Base-by-base conservation (phyloP, 179 eudicot species). In the Vitellaria paradoxa region DNA sequence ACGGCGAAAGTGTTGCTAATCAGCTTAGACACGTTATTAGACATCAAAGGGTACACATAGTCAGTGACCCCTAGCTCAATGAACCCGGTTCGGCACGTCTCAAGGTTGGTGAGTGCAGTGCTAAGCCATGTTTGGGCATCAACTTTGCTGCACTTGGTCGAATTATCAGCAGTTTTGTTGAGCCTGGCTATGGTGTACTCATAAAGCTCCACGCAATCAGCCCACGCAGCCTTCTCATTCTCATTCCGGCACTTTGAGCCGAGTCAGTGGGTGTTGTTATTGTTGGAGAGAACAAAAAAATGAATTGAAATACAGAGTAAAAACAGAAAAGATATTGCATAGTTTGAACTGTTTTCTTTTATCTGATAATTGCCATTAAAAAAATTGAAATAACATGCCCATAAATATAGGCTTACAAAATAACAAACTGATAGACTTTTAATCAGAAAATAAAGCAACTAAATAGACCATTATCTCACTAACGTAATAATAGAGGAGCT, bases 91-190 rank as follows among this genome's bases (percentile, higher is more conserved):
- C 47, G 77, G 79, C 97, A 90, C n/a, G 93, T 89, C 76, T 89
- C 87, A 50, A 84, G 82, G 66, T 85, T 81, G 52, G 94, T 92
- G 11, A 92, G 77, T 42, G 91, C 93, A 0, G 91, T 66, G 81
- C 94, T 90, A 2, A 92, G 89, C 91, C 91, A 92, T 4, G 97
- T 89, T 42, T 90, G 94, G 0, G 81, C 21, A 45, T 90, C 97
- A 6, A 47, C 80, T 11, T 80, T 50, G 21, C 87, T 73, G 66
- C 80, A 77, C 20, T 50, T 66, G 37, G 76, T 61, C 1, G 83
- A 83, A 26, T 68, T 63, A 30, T 30, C 37, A 13, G 81, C 75
- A 4, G 87, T 89, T 21, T 81, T 72, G 89, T 85, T 91, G 47
- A 91, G 79, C 14, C 75, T 81, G 1, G 47, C 78, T 0, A 88